phyloP scores from a whole-genome alignment of 2,329 filamentous ascomycete genomes.

The Coniochaeta hoffmannii region DNA sequence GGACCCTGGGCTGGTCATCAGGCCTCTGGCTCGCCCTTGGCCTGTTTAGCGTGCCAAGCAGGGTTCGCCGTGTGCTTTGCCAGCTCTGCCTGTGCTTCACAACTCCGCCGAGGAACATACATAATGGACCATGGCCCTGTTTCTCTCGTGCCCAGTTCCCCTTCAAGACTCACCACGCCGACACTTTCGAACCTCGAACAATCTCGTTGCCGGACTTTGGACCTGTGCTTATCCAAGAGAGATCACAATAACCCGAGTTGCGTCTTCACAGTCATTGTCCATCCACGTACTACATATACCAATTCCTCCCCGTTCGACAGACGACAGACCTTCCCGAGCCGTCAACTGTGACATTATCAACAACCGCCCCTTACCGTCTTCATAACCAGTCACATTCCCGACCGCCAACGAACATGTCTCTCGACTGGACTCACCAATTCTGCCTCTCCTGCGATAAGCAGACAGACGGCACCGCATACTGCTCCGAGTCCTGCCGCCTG shows the following conservation, averaged over 20 bases:
- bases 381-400: too few species aligned
- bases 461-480: conserved; percentile 75
- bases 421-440: conserved; percentile 81
- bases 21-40: conserved; percentile 1
- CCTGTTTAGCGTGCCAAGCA: background rate
- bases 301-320: background rate
- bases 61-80: background rate
- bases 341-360: background rate
- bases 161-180: background rate
- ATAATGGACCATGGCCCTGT: background rate
- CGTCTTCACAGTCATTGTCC: background rate
- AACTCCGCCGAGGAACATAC: background rate
- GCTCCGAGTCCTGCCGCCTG: conserved; percentile 84
- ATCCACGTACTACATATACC: background rate
- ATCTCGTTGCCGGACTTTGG: background rate
- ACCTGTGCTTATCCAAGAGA: background rate
- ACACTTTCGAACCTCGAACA: background rate
- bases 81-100: conserved; percentile 1
- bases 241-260: background rate
- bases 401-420: conserved; percentile 37
- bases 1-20: background rate
- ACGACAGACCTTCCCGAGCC: background rate
- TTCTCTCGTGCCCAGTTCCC: background rate
- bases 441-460: conserved; percentile 92
- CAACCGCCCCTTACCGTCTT: too few species aligned